Evolutionary conservation across 371 early-diverging fungal species (phyloP).

Genomic region (Mucor sp.): DNA sequence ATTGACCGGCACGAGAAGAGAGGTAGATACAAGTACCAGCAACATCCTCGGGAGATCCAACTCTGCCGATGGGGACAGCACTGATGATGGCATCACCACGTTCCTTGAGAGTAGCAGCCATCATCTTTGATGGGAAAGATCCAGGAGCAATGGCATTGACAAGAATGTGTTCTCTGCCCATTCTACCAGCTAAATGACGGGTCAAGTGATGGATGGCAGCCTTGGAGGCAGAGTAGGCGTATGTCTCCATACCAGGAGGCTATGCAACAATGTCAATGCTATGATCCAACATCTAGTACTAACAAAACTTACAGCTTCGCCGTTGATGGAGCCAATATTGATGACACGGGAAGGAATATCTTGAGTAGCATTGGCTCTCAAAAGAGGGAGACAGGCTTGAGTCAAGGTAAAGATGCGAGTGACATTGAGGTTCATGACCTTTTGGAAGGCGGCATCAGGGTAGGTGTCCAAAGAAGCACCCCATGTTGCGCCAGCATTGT

Average conservation of each 20-base stretch:
- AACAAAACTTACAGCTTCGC: conserved; percentile 53
- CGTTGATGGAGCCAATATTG: conserved; percentile 78
- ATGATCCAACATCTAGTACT: neutral
- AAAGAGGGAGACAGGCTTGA: conserved; percentile 76
- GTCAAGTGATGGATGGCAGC: conserved; percentile 82
- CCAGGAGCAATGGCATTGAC: conserved; percentile 94
- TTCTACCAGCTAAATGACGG: conserved; percentile 66
- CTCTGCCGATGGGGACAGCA: conserved; percentile 70
- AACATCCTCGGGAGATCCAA: conserved; percentile 86
- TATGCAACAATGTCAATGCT: conserved; percentile 40
- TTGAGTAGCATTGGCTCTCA: conserved; percentile 67
- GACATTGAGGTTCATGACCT: conserved; percentile 88
- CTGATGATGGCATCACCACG: conserved; percentile 60
- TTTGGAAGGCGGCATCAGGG: conserved; percentile 73
- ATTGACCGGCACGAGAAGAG: conserved; percentile 72
- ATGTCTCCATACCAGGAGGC: conserved; percentile 63
- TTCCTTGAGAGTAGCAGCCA: conserved; percentile 73
- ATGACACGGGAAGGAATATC: conserved; percentile 64
- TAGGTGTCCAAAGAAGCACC: conserved; percentile 63
- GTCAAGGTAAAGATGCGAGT: conserved; percentile 85
- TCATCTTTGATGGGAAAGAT: conserved; percentile 88
- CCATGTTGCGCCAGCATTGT: conserved; percentile 89
- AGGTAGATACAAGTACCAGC: conserved; percentile 81
- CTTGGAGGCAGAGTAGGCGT: conserved; percentile 80
- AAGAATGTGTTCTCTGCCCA: conserved; percentile 69